phyloP scores from a whole-genome alignment of 1,284 basidiomycete genomes.

The Porogramme epimiltina region DNA sequence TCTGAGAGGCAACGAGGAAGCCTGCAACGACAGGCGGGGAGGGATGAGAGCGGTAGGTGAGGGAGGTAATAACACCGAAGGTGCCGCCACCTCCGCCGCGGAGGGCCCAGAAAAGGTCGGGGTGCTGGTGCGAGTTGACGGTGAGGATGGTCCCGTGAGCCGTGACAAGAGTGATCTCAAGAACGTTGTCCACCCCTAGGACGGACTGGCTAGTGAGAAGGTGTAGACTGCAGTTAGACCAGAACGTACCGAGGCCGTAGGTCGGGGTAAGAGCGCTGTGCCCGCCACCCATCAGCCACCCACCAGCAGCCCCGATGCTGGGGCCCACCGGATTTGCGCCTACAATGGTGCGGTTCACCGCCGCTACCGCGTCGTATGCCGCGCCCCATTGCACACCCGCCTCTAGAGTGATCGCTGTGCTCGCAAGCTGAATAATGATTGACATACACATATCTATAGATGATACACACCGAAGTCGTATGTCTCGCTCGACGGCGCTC shows the following conservation, averaged over 20 bases:
- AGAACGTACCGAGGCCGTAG: constrained; percentile 43
- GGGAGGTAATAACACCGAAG: constrained; percentile 42
- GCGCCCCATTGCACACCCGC: constrained; percentile 49
- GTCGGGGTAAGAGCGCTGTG: constrained; percentile 41
- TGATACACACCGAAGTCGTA: constrained; percentile 18
- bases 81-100: constrained; percentile 52
- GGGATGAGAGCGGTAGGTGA: constrained; percentile 41
- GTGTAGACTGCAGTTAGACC: not conserved
- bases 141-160: constrained; percentile 37
- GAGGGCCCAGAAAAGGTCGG: constrained; percentile 53
- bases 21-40: constrained; percentile 29
- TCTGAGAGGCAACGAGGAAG: constrained; percentile 24
- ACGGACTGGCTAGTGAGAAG: constrained; percentile 25
- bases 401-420: constrained; percentile 39
- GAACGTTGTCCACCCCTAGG: constrained; percentile 47
- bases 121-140: constrained; percentile 38
- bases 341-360: constrained; percentile 19
- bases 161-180: constrained; percentile 42
- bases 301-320: constrained; percentile 39
- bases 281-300: constrained; percentile 44
- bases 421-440: not conserved
- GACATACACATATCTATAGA: not conserved
- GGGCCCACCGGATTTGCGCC: constrained; percentile 34
- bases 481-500: constrained; percentile 8
- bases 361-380: constrained; percentile 39